Base-by-base conservation (phyloP, 352 stramenopile species). In the Globisporangium alternatum region DNA sequence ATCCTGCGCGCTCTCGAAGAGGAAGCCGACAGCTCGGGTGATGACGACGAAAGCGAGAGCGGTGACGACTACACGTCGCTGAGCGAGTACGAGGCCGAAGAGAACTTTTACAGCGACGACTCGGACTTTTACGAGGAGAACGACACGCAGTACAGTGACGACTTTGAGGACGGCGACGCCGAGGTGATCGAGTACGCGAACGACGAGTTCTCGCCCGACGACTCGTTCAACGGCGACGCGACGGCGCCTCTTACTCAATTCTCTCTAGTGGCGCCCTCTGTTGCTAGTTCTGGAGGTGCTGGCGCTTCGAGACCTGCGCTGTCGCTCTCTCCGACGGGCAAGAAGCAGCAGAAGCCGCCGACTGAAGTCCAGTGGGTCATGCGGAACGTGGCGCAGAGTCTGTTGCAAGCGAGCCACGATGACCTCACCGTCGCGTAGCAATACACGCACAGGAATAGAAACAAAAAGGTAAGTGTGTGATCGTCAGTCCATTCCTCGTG, bases 31-130 rank as follows among this genome's bases (percentile, higher is more conserved):
- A 89, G 76, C 35, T 84, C 73, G 3, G 58, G 58, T 21, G 73
- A 80, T 43, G 66, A 76, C n/a, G 67, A 71, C 15, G 72, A 83
- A 28, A 68, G 25, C 5, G 76, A 83, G 62, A 78, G 25, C 43
- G 39, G 21, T 28, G 43, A 44, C 35, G 78, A 86, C 33, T 81
- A 88, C 65, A 83, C 81, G 17, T 93, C 83, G 0, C 67, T 78
- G 49, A 90, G 81, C 70, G 80, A 90, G 35, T 91, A 89, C 68
- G 86, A 89, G 28, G 81, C 76, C 0, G 83, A 93, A 60, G 86
- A 94, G 57, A 94, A 92, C 65, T 93, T 89, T 65, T 94, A 94
- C 75, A 92, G 81, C 54, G 83, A 92, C 58, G 78, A 88, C 67
- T 90, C 81, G 43, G 83, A 91, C 51, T 84, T 88, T 65, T 83